Evolutionary conservation across 345 rosid genomes (phyloP).

Genomic region (Hibiscus tridactylites): DNA sequence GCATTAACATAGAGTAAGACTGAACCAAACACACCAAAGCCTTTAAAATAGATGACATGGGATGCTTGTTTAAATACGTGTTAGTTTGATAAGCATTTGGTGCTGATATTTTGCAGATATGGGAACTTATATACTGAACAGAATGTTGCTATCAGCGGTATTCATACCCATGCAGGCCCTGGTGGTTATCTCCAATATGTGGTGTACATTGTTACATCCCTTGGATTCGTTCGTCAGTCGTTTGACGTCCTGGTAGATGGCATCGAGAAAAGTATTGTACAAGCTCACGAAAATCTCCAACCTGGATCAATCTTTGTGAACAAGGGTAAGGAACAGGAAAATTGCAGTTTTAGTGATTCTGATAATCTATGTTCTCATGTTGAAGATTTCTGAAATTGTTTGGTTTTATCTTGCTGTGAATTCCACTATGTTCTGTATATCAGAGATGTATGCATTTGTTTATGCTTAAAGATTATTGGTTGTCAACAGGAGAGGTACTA

Average conservation of each 20-base stretch:
- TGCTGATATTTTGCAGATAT: slow-evolving; percentile 39
- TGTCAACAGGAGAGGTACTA: slow-evolving; percentile 62
- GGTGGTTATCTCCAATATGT: slow-evolving; percentile 97
- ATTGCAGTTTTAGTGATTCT: neutral
- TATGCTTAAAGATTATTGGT: slow-evolving; percentile 9
- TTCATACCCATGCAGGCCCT: slow-evolving; percentile 96
- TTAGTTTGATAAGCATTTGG: neutral
- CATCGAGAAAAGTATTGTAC: slow-evolving; percentile 74
- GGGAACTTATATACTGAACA: slow-evolving; percentile 76
- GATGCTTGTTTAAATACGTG: neutral
- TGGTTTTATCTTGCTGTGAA: neutral
- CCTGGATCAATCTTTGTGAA: slow-evolving; percentile 75
- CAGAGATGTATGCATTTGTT: neutral
- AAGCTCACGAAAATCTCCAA: slow-evolving; percentile 88
- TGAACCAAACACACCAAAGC: neutral
- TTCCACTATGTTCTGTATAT: neutral
- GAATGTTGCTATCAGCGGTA: slow-evolving; percentile 91
- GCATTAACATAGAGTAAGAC: neutral
- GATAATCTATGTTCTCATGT: neutral
- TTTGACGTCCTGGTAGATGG: slow-evolving; percentile 96
- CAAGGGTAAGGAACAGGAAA: slow-evolving; percentile 41
- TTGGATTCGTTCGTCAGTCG: slow-evolving; percentile 91
- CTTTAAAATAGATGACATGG: neutral
- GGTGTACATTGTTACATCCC: slow-evolving; percentile 77
- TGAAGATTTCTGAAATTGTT: slow-evolving; percentile 5